These are phyloP conservation scores for Clonostachys solani DNA, from an alignment of 2,329 filamentous ascomycete genomes.

Conservation along the genomic window DNA sequence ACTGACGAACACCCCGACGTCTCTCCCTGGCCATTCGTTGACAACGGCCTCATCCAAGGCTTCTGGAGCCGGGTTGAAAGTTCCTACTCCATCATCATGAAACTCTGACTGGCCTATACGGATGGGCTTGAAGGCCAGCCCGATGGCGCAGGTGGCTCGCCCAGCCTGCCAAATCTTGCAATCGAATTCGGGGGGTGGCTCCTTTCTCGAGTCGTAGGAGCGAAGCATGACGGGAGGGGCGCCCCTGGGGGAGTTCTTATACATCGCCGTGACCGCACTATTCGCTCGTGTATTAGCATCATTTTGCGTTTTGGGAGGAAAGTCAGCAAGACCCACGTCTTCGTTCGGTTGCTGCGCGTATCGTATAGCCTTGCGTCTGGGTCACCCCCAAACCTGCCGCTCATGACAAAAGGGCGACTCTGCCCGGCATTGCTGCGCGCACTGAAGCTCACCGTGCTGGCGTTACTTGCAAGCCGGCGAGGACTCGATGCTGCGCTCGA, in stretches of 20 bases:
- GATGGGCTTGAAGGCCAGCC: slow-evolving; percentile 92
- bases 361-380: slow-evolving; percentile 88
- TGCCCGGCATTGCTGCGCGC: slow-evolving; percentile 58
- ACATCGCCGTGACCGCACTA: slow-evolving; percentile 86
- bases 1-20: slow-evolving; percentile 88
- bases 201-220: slow-evolving; percentile 92
- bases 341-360: slow-evolving; percentile 76
- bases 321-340: slow-evolving; percentile 62
- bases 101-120: slow-evolving; percentile 91
- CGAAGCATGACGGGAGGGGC: slow-evolving; percentile 71
- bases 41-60: slow-evolving; percentile 85
- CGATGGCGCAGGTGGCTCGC: slow-evolving; percentile 86
- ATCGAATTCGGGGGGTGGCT: slow-evolving; percentile 85
- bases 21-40: slow-evolving; percentile 93
- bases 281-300: not conserved
- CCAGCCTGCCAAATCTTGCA: slow-evolving; percentile 98
- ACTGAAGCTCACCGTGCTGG: slow-evolving; percentile 79
- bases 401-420: slow-evolving; percentile 42
- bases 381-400: slow-evolving; percentile 64
- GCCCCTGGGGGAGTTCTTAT: slow-evolving; percentile 72
- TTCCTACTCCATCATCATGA: slow-evolving; percentile 86
- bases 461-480: slow-evolving; percentile 68
- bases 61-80: slow-evolving; percentile 84
- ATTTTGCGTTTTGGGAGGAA: not conserved
- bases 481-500: slow-evolving; percentile 35